Percentiles rank a stretch among this genome's conserved stretches.
Conservation (phyloP, 2,329 filamentous ascomycete genomes). For the Penicillium sp. region DNA sequence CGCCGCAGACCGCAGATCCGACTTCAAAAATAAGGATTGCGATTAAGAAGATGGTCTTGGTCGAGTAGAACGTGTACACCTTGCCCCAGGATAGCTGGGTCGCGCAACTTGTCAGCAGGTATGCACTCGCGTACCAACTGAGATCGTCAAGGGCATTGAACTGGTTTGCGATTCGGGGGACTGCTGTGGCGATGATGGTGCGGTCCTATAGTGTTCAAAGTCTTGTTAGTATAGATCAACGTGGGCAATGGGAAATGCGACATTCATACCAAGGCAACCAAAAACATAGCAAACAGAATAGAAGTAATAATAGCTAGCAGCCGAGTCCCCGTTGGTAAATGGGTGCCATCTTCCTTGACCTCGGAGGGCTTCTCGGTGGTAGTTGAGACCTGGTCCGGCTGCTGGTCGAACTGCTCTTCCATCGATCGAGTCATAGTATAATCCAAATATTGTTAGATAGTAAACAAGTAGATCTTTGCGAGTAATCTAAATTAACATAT, state of each 20-base stretch:
- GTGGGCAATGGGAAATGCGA: neutral
- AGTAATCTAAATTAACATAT: neutral
- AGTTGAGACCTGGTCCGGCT: neutral
- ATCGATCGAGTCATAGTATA: slow-evolving; percentile 1
- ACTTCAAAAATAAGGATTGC: slow-evolving; percentile 40
- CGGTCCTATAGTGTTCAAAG: slow-evolving; percentile 48
- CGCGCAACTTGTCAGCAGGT: slow-evolving; percentile 30
- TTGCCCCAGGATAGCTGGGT: slow-evolving; percentile 41
- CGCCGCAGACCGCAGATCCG: slow-evolving; percentile 40
- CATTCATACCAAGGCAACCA: slow-evolving; percentile 1
- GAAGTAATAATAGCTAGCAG: slow-evolving; percentile 1
- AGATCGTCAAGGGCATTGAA: slow-evolving; percentile 51
- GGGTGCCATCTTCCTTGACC: neutral
- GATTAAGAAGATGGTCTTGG: slow-evolving; percentile 38
- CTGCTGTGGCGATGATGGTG: slow-evolving; percentile 37
- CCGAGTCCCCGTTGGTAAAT: neutral
- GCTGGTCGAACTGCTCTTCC: neutral
- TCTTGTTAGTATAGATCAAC: neutral
- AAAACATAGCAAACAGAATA: slow-evolving; percentile 11
- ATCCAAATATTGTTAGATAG: neutral
- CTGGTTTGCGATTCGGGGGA: slow-evolving; percentile 26
- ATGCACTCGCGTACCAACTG: slow-evolving; percentile 63
- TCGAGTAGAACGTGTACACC: slow-evolving; percentile 38
- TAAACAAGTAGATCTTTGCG: neutral
- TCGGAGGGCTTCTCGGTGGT: slow-evolving; percentile 4